phyloP scores from a whole-genome alignment of 73 alveolate species.

The Blepharisma japonicum region DNA sequence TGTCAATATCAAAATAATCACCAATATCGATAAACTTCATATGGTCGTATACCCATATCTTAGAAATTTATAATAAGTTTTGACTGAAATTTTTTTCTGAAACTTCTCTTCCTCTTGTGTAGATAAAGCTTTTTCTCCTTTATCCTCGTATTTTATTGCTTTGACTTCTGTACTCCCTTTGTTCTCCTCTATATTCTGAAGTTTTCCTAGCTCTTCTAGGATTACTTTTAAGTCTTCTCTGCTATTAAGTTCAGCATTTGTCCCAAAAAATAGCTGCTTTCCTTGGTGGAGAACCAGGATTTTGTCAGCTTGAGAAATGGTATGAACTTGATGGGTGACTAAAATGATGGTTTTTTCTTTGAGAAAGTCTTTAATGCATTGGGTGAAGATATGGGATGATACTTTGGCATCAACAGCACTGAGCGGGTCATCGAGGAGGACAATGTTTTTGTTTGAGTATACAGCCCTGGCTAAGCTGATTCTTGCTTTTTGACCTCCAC shows the following conservation, averaged over 20 bases:
- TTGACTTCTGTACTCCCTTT: neutral
- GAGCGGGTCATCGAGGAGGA: conserved; percentile 75
- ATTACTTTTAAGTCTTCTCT: too few species aligned
- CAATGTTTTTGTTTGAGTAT: conserved; percentile 60
- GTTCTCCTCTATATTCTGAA: neutral
- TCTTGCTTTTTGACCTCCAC: conserved; percentile 76
- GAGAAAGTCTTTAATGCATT: conserved; percentile 54
- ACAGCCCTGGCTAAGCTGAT: conserved; percentile 76
- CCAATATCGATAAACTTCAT: too few species aligned
- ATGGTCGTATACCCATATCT: neutral
- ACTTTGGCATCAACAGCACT: conserved; percentile 75
- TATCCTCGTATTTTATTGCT: neutral
- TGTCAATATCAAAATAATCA: too few species aligned
- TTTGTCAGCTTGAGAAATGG: conserved; percentile 39
- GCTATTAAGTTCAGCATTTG: neutral
- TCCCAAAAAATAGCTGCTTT: conserved; percentile 2
- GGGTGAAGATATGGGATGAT: conserved; percentile 50
- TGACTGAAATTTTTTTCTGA: neutral
- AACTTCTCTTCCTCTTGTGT: neutral
- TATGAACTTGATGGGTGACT: conserved; percentile 27
- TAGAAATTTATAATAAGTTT: neutral
- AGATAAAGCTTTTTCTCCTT: neutral
- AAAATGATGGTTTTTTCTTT: conserved; percentile 33
- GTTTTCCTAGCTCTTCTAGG: neutral
- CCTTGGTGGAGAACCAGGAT: conserved; percentile 52